Evolutionary conservation across 2,329 filamentous ascomycete genomes (phyloP).

Genomic region (Exophiala lecanii-corni): DNA sequence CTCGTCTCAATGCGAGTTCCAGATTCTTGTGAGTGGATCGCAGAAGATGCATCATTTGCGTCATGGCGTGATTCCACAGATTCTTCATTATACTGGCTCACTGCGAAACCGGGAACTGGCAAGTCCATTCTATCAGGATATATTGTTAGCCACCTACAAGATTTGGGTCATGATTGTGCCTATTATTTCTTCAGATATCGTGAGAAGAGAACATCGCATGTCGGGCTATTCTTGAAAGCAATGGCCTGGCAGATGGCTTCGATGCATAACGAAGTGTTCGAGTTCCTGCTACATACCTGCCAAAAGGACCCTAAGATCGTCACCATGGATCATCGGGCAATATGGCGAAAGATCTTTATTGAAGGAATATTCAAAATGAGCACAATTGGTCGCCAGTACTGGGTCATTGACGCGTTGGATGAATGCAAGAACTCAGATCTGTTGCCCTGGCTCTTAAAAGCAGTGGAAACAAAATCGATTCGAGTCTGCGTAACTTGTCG

Average conservation of each 20-base stretch:
- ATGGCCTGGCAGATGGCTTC: constrained; percentile 30
- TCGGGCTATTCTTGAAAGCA: constrained; percentile 25
- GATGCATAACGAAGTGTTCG: constrained; percentile 21
- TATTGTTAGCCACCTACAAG: constrained; percentile 24
- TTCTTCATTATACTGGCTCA: too few species aligned
- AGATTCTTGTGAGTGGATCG: constrained; percentile 18
- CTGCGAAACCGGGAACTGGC: constrained; percentile 29
- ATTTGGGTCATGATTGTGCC: constrained; percentile 13
- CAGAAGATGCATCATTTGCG: constrained; percentile 10
- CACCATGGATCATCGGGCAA: constrained; percentile 23
- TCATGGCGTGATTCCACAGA: too few species aligned
- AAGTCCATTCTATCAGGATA: constrained; percentile 32
- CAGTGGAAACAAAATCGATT: too few species aligned
- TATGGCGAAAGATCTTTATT: constrained; percentile 34
- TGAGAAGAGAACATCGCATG: constrained; percentile 27
- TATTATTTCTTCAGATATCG: constrained; percentile 32
- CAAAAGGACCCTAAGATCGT: constrained; percentile 25
- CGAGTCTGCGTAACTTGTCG: too few species aligned
- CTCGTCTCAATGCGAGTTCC: too few species aligned
- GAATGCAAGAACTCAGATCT: too few species aligned
- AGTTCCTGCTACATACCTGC: constrained; percentile 14
- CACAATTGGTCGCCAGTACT: constrained; percentile 30
- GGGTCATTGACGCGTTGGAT: constrained; percentile 40
- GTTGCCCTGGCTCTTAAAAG: too few species aligned
- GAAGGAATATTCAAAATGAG: constrained; percentile 29